phyloP scores from a whole-genome alignment of 1,284 basidiomycete genomes.

The Megacollybia platyphylla region DNA sequence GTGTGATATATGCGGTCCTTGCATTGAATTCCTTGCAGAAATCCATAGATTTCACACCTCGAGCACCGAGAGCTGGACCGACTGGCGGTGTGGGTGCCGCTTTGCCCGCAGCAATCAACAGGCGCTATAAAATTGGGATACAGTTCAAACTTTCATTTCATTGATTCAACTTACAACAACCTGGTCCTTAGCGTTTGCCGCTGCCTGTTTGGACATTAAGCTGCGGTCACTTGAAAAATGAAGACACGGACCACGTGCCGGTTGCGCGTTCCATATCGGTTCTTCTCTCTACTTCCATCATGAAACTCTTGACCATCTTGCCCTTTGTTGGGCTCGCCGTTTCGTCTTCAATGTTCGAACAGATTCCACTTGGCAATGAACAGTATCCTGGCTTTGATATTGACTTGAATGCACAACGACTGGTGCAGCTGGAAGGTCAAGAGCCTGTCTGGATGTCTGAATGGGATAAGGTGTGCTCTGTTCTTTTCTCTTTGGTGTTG shows the following conservation, averaged over 20 bases:
- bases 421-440: conserved; percentile 64
- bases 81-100: conserved; percentile 94
- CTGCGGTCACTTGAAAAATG: too few relatives aligned
- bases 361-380: conserved; percentile 17
- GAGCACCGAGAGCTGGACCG: conserved; percentile 93
- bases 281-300: conserved; percentile 14
- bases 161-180: conserved; percentile 32
- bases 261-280: background rate
- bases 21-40: conserved; percentile 98
- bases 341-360: conserved; percentile 19
- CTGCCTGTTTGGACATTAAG: conserved; percentile 45
- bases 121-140: conserved; percentile 38
- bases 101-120: conserved; percentile 88
- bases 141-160: conserved; percentile 1
- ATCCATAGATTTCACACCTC: conserved; percentile 99
- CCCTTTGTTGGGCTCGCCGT: conserved; percentile 22
- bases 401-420: conserved; percentile 58
- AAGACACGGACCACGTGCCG: too few relatives aligned
- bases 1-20: conserved; percentile 78
- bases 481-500: conserved; percentile 5
- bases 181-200: conserved; percentile 35
- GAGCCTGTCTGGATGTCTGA: conserved; percentile 72
- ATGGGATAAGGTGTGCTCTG: conserved; percentile 53
- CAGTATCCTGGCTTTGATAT: conserved; percentile 30
- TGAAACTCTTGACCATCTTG: conserved; percentile 32